phyloP scores from a whole-genome alignment of 2,329 filamentous ascomycete species.

The Epichloe coenophiala region DNA sequence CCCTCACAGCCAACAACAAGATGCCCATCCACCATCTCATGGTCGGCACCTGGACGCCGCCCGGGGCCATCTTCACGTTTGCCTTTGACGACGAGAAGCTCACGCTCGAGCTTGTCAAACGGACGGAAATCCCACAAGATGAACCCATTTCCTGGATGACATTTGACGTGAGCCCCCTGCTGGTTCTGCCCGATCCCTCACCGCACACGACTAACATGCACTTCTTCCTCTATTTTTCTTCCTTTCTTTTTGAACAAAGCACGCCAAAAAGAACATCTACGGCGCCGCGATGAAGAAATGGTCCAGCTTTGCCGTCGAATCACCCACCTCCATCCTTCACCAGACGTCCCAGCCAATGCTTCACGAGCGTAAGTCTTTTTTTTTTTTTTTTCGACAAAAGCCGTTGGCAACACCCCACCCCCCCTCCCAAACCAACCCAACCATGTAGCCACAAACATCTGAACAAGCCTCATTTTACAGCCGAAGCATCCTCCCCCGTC shows the following conservation, averaged over 20 bases:
- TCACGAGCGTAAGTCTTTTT: conserved; percentile 49
- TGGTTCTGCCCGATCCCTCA: no score
- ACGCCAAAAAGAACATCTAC: conserved; percentile 72
- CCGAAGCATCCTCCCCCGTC: conserved; percentile 51
- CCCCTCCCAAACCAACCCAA: no score
- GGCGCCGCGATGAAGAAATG: conserved; percentile 90
- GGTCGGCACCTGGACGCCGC: conserved; percentile 84
- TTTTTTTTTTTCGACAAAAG: no score
- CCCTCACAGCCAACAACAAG: conserved; percentile 13
- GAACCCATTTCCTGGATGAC: conserved; percentile 93
- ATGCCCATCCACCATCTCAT: conserved; percentile 81
- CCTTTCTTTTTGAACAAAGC: conserved; percentile 30
- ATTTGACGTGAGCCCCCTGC: conserved; percentile 49
- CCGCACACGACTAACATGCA: no score
- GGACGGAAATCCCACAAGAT: conserved; percentile 66
- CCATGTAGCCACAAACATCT: no score
- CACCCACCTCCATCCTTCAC: conserved; percentile 63
- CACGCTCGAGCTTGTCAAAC: conserved; percentile 61
- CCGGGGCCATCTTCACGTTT: conserved; percentile 80
- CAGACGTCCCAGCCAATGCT: conserved; percentile 62
- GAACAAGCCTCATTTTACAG: conserved; percentile 25
- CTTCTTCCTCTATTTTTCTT: no score
- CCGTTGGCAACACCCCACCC: no score
- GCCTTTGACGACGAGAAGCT: conserved; percentile 74
- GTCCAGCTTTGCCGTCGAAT: conserved; percentile 67